Conservation (phyloP, 257 asterid species). For the Ophiorrhiza pumila region DNA sequence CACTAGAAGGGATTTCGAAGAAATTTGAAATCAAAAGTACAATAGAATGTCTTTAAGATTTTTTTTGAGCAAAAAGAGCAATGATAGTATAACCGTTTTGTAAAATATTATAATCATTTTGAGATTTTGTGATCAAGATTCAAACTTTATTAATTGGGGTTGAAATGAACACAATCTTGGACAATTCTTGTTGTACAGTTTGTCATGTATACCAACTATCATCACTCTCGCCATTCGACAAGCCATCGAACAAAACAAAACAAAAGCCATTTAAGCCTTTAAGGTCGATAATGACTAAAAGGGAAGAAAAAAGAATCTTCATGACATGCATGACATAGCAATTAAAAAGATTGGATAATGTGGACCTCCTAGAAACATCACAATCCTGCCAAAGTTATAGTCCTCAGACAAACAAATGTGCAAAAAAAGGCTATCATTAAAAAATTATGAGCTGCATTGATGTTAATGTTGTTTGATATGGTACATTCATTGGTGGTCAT, state of each 20-base stretch:
- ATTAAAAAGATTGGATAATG: background rate
- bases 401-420: constrained; percentile 5
- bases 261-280: constrained; percentile 1
- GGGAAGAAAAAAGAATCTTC: too few species aligned
- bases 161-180: too few species aligned
- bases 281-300: background rate
- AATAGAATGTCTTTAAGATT: too few species aligned
- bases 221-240: background rate
- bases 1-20: too few species aligned
- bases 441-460: background rate
- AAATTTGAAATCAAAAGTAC: too few species aligned
- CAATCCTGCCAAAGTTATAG: background rate
- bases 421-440: background rate
- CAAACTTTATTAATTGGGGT: too few species aligned
- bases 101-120: too few species aligned
- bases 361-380: constrained; percentile 9
- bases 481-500: background rate
- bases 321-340: background rate
- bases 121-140: too few species aligned
- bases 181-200: too few species aligned
- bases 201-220: background rate
- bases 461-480: constrained; percentile 5
- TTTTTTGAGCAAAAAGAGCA: too few species aligned
- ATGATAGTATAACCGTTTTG: too few species aligned
- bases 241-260: background rate